Evolutionary conservation across 805 yeast species (phyloP), one percentile per base, ranked within the genome.

Genomic region (Saturnispora silvae): DNA sequence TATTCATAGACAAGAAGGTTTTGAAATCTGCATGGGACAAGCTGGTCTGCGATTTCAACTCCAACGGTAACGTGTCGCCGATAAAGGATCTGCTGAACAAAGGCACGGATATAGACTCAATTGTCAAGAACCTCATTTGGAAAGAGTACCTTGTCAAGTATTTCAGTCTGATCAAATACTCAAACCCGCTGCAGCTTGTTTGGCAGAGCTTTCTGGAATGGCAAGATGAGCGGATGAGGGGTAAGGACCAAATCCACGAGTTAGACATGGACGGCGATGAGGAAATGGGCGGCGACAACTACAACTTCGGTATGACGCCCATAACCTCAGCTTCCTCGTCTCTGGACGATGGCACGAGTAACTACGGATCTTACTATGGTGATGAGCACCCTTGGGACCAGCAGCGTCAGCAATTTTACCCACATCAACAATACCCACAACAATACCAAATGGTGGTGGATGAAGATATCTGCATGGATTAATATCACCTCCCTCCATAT

Each of bases 81-180:
- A 27, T 22, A 14, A 25, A 18, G 9, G 29, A 26, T 26, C 17
- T 14, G 13, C 15, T 15, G 6, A 11, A 17, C 10, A 6, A 25
- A 3, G 22, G 10, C 17, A 20, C 15, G 13, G 28, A 36, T 27
- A 27, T 33, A 4, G 40, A 44, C 20, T 36, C 28, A 8, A 16
- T 38, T 10, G 28, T 44, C 3, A 36, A 33, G 24, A 38, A 19
- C 17, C 18, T 46, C 28, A 38, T 49, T 29, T 43, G 43, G 41
- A 37, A 46, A 25, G 44, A 40, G 17, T 48, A 42, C 25, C 18
- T 49, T 4, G 29, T 34, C 5, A 48, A 46, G 22, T 44, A 49
- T 34, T 41, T 42, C 25, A 36, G 50, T 4, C 14, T 49, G 18
- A 35, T 49, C 3, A 35, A 38, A 27, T 49, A 46, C 24, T 41